A percentile compares a stretch with the other conserved stretches of the same genome.
Conservation (phyloP, 1,139 yeast genomes). For the Blastobotrys illinoisensis region DNA sequence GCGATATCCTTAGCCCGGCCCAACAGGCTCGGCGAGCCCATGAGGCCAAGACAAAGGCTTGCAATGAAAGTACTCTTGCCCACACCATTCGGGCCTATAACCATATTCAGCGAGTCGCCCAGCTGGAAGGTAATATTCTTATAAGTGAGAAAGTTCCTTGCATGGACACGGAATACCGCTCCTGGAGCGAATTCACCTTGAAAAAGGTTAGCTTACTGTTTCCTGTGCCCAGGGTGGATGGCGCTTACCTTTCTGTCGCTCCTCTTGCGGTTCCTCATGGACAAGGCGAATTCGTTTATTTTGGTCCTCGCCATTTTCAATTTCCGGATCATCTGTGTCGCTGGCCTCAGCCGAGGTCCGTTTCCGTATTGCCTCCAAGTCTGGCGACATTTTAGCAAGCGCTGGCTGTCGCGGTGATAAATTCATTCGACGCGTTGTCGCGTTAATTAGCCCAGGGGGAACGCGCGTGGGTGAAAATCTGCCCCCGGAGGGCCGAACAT, state of each 20-base stretch:
- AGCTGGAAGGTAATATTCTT: constrained; percentile 67
- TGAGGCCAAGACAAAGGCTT: constrained; percentile 86
- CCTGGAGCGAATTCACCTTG: constrained; percentile 44
- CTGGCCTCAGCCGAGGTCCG: background rate
- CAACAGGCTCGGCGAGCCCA: constrained; percentile 70
- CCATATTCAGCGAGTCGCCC: constrained; percentile 84
- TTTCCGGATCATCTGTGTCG: background rate
- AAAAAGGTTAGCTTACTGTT: background rate
- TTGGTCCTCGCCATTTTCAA: background rate
- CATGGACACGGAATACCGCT: constrained; percentile 57
- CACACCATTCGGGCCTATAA: constrained; percentile 95
- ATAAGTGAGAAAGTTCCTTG: constrained; percentile 80
- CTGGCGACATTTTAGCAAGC: background rate
- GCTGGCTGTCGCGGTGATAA: too few relatives aligned
- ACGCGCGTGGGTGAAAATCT: background rate
- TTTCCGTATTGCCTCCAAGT: background rate
- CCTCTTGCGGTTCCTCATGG: background rate
- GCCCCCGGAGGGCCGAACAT: background rate
- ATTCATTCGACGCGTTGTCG: background rate
- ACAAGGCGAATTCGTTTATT: background rate
- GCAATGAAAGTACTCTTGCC: constrained; percentile 94
- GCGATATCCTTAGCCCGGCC: constrained; percentile 67
- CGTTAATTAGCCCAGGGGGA: background rate
- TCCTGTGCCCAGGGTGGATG: background rate
- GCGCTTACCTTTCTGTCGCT: background rate